phyloP scores from a whole-genome alignment of 495 filamentous ascomycete genomes.

The Penicillium chermesinum region DNA sequence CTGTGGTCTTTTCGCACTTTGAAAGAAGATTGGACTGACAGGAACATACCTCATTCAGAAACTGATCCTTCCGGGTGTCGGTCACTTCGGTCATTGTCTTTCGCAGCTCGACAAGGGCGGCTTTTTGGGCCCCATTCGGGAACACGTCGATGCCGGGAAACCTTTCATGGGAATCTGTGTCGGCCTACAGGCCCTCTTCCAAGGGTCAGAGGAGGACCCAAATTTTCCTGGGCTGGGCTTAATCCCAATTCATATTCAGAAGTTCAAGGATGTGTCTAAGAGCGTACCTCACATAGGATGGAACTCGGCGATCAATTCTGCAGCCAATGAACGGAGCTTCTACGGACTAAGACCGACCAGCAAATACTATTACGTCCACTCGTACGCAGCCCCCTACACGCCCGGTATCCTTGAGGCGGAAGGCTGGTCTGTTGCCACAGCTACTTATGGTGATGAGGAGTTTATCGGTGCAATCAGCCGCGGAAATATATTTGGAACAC shows the following conservation, averaged over 20 bases:
- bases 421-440: slow-evolving; percentile 87
- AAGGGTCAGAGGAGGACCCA: slow-evolving; percentile 72
- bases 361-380: slow-evolving; percentile 99
- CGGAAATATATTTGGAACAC: slow-evolving; percentile 81
- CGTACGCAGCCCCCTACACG: slow-evolving; percentile 76
- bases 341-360: slow-evolving; percentile 73
- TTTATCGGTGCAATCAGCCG: slow-evolving; percentile 88
- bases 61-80: slow-evolving; percentile 91
- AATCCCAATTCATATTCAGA: slow-evolving; percentile 63
- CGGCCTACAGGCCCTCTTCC: slow-evolving; percentile 84
- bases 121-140: slow-evolving; percentile 71
- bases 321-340: slow-evolving; percentile 47
- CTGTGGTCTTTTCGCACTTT: slow-evolving; percentile 13
- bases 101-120: slow-evolving; percentile 72
- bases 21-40: not conserved
- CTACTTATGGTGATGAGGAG: slow-evolving; percentile 77
- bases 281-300: slow-evolving; percentile 97
- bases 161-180: slow-evolving; percentile 99
- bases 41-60: slow-evolving; percentile 43
- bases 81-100: slow-evolving; percentile 95
- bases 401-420: slow-evolving; percentile 64
- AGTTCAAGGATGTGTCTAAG: slow-evolving; percentile 73
- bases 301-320: slow-evolving; percentile 72
- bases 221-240: slow-evolving; percentile 66
- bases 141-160: slow-evolving; percentile 80